These are phyloP conservation scores for Hanseniaspora pseudoguilliermondii DNA, from an alignment of 805 yeast species.

Conservation along the genomic window DNA sequence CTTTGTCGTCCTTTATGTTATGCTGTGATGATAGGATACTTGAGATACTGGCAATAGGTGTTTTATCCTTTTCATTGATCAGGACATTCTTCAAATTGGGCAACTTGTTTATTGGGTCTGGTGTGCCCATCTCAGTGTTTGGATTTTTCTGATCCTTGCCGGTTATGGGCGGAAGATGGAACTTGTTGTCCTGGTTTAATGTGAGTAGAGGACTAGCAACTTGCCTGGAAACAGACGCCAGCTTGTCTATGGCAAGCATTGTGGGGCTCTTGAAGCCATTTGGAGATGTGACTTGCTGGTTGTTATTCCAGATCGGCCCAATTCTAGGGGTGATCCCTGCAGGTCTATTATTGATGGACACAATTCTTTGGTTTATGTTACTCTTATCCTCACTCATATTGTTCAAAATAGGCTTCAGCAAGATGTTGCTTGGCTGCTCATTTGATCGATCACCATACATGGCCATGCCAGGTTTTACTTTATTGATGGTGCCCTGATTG, in stretches of 20 bases:
- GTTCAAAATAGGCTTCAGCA: background rate
- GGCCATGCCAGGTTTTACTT: background rate
- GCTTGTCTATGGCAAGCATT: conserved; percentile 11
- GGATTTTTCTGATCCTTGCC: background rate
- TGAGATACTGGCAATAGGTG: background rate
- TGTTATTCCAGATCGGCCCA: conserved; percentile 2
- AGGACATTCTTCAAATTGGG: conserved; percentile 7
- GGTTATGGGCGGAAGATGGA: background rate
- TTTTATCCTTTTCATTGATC: background rate
- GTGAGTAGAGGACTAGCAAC: background rate
- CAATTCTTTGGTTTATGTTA: background rate
- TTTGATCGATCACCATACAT: background rate
- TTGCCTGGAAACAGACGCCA: conserved; percentile 10
- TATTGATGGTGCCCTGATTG: background rate
- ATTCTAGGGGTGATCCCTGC: conserved; percentile 3
- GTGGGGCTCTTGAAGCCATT: conserved; percentile 5
- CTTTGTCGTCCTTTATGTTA: background rate
- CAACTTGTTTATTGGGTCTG: background rate
- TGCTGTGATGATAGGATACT: background rate
- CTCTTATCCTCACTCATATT: background rate
- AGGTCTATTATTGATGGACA: background rate
- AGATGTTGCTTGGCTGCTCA: background rate
- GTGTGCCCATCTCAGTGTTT: background rate
- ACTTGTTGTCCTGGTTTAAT: background rate
- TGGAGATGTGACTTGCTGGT: background rate